phyloP scores from a whole-genome alignment of 2,329 filamentous ascomycete genomes.

The Fusarium haematococcum region DNA sequence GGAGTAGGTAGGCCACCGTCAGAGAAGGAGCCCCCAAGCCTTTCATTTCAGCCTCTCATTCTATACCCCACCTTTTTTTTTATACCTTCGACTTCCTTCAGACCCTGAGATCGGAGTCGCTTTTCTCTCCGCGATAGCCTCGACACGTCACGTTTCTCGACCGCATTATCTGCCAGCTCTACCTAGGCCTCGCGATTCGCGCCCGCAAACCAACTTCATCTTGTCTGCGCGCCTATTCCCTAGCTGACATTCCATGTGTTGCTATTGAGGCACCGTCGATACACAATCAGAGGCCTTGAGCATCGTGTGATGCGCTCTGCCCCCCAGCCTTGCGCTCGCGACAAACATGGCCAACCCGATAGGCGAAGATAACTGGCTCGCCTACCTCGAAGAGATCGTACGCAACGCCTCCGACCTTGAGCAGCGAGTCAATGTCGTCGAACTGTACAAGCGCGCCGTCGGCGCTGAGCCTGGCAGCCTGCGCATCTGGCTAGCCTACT shows the following conservation, averaged over 20 bases:
- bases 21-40: neutral
- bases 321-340: conserved; percentile 25
- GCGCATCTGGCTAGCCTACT: conserved; percentile 81
- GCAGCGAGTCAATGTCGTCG: conserved; percentile 75
- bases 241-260: conserved; percentile 15
- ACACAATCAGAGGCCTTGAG: conserved; percentile 1
- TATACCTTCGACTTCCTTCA: neutral
- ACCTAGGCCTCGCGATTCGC: neutral
- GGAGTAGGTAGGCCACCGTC: neutral
- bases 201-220: neutral
- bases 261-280: conserved; percentile 19
- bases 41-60: neutral
- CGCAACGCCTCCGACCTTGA: conserved; percentile 71
- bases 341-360: conserved; percentile 67
- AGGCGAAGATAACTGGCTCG: conserved; percentile 82
- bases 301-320: conserved; percentile 42
- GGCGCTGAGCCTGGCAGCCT: conserved; percentile 79
- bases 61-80: neutral
- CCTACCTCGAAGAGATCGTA: conserved; percentile 79
- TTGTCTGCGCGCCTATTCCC: neutral
- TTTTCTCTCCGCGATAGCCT: conserved; percentile 23
- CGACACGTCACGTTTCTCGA: conserved; percentile 35
- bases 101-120: conserved; percentile 14
- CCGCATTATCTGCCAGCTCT: neutral
- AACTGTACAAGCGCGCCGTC: conserved; percentile 78